A percentile compares a stretch with the other conserved stretches of the same genome.
phyloP scores from a whole-genome alignment of 2,329 filamentous ascomycete genomes.

The Coniochaeta sp. region DNA sequence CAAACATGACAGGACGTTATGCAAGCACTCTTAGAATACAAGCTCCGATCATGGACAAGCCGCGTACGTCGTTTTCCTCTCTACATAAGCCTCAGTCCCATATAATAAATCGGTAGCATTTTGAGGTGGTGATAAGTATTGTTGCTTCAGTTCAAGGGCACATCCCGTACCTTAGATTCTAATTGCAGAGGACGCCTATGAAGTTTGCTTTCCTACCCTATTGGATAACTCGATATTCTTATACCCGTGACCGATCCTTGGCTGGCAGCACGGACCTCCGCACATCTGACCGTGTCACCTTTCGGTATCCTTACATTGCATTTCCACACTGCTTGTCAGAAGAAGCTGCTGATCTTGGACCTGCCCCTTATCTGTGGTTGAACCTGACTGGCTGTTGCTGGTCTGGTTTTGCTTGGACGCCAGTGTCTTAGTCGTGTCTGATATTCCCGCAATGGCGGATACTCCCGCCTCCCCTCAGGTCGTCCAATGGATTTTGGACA shows the following conservation, averaged over 20 bases:
- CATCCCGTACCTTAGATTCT: too few species aligned
- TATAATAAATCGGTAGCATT: too few species aligned
- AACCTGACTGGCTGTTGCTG: not conserved
- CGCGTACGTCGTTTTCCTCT: too few species aligned
- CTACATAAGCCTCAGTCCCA: too few species aligned
- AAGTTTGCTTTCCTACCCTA: not conserved
- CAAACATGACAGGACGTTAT: too few species aligned
- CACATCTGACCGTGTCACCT: not conserved
- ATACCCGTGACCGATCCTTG: not conserved
- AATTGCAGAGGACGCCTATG: too few species aligned
- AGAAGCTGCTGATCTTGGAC: not conserved
- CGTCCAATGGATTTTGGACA: slow-evolving; percentile 57
- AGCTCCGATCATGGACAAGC: too few species aligned
- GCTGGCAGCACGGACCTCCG: not conserved
- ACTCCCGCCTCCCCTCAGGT: slow-evolving; percentile 23
- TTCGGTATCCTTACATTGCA: not conserved
- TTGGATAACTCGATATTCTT: not conserved
- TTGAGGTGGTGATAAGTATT: too few species aligned
- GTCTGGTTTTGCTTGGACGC: not conserved
- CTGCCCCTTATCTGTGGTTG: too few species aligned
- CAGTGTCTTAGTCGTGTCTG: not conserved
- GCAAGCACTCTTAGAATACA: too few species aligned
- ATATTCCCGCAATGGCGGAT: not conserved
- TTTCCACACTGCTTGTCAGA: not conserved
- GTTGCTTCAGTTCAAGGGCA: too few species aligned